Conservation (phyloP, 495 filamentous ascomycete species). For the Cercophora scortea region DNA sequence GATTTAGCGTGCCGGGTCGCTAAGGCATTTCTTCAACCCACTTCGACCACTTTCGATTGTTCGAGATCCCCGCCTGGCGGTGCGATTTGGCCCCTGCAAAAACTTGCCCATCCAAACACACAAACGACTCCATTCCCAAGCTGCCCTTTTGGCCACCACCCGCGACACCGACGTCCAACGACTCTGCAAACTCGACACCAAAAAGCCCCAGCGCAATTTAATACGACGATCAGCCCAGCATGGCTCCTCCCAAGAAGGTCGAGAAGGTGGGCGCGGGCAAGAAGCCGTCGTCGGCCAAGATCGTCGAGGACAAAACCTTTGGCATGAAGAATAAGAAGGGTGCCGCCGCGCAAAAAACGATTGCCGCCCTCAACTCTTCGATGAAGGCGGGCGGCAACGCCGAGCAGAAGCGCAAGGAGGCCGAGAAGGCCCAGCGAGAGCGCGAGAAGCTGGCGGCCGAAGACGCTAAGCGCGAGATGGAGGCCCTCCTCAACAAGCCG, state of each 20-base stretch:
- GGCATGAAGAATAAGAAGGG: constrained; percentile 99
- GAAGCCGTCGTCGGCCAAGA: constrained; percentile 61
- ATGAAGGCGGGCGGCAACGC: constrained; percentile 62
- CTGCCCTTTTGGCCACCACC: neutral
- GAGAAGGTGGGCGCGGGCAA: constrained; percentile 46
- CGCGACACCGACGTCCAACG: neutral
- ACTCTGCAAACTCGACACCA: constrained; percentile 5
- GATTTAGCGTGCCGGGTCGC: neutral
- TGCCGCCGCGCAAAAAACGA: constrained; percentile 76
- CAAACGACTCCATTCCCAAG: neutral
- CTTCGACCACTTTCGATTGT: constrained; percentile 3
- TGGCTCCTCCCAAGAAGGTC: constrained; percentile 70
- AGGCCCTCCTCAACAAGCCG: constrained; percentile 83
- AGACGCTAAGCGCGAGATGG: constrained; percentile 68
- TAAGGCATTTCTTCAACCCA: constrained; percentile 8
- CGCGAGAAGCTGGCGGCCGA: constrained; percentile 78
- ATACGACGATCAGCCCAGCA: too few species aligned
- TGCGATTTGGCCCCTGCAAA: constrained; percentile 8
- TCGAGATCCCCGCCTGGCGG: constrained; percentile 15
- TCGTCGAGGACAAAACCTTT: constrained; percentile 92
- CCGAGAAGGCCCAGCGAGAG: constrained; percentile 77
- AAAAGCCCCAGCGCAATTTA: too few species aligned
- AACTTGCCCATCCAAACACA: constrained; percentile 2
- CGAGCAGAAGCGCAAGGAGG: constrained; percentile 82
- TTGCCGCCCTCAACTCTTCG: constrained; percentile 69